Conservation (phyloP, 1,139 yeast genomes). For the Suhomyces kunorum region DNA sequence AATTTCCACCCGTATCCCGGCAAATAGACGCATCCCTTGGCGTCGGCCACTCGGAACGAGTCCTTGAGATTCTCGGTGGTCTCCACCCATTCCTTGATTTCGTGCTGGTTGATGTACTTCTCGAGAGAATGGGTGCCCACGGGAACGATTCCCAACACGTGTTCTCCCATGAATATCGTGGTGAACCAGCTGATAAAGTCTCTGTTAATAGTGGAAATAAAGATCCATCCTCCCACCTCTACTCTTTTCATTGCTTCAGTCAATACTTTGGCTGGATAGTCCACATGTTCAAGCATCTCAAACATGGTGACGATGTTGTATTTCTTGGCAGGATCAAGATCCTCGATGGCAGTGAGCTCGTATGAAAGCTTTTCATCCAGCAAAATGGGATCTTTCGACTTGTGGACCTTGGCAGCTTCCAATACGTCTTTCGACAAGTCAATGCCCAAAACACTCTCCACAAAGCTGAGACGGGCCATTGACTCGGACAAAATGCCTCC, state of each 20-base stretch:
- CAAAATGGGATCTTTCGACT: constrained; percentile 58
- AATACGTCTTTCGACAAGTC: constrained; percentile 84
- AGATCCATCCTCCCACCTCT: constrained; percentile 80
- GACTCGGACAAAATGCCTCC: constrained; percentile 93
- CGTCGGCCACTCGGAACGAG: constrained; percentile 58
- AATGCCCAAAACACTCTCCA: constrained; percentile 70
- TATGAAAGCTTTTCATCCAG: constrained; percentile 53
- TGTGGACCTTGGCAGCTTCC: constrained; percentile 75
- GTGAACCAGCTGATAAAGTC: constrained; percentile 90
- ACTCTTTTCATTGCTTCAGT: constrained; percentile 65
- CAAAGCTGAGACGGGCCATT: constrained; percentile 71
- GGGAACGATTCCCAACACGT: constrained; percentile 79
- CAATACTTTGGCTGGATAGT: constrained; percentile 74
- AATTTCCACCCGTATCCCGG: constrained; percentile 87
- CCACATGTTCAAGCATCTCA: constrained; percentile 94
- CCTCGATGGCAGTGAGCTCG: constrained; percentile 61
- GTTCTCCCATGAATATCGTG: constrained; percentile 88
- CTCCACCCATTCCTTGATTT: constrained; percentile 67
- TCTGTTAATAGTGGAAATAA: constrained; percentile 88
- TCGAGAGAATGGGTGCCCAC: constrained; percentile 85
- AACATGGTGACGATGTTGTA: constrained; percentile 86
- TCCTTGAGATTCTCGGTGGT: constrained; percentile 32
- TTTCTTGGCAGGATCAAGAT: constrained; percentile 43
- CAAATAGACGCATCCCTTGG: constrained; percentile 78
- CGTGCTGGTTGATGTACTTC: constrained; percentile 80